Base-by-base conservation (phyloP, 2,329 filamentous ascomycete genomes). In the Venturia aucupariae region DNA sequence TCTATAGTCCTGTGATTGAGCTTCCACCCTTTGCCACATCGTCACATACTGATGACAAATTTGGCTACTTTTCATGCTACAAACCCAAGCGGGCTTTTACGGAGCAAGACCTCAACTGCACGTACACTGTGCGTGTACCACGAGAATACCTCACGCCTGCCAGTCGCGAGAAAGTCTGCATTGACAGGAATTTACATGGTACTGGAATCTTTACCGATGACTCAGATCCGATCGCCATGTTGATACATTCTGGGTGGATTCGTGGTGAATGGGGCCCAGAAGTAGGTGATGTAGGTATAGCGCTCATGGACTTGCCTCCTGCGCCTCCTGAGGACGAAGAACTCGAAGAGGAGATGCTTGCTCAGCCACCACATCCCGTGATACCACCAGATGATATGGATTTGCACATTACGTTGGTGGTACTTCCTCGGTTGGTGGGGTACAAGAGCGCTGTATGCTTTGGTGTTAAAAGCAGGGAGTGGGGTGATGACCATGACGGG, bases 161-260 rank as follows among this genome's bases (percentile, higher is more conserved):
- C 8, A 84, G 89, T 30, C 84, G 93, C 38, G 90, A 94, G 72
- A 90, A 95, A 68, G 92, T 97, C 62, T 95, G 92, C 13, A 79
- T 85, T 8, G 84, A 90, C 41, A 84, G 89, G 24, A 90, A 90
- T 8, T 75, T 99, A 0, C 99, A 93, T 92, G 94, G 94, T 0
- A 94, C 91, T 0, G 92, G 95, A 44, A 84, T 99, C 7, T 97
- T 97, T 73, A 96, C 92, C 0, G 94, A 99, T 70, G 94, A 99
- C 75, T 96, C 92, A 0, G 94, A 99, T 72, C 86, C 94, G 0
- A 83, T 99, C 30, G 93, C 92, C 0, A 92, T 93, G 2, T 93
- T 92, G 66, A 93, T 99, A 57, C 94, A 99, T 74, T 87, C 87
- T 1, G 94, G 94, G 3, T 97, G 92, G 86, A 89, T 99, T 69